These are phyloP conservation scores for Aspergillus nidulans DNA, from an alignment of 495 filamentous ascomycete genomes.

Conservation along the genomic window DNA sequence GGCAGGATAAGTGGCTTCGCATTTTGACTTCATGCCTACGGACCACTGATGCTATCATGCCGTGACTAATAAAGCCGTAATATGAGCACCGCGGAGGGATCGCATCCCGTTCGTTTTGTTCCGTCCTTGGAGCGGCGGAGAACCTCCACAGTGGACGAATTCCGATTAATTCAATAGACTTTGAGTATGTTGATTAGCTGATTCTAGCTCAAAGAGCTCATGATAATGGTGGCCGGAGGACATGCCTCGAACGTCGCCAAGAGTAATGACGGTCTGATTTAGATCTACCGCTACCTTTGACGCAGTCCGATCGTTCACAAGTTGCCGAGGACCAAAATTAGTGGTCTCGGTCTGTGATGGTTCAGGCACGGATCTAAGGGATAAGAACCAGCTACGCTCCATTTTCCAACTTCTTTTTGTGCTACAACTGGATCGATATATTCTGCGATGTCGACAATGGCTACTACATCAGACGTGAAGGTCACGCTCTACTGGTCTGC, in stretches of 20 bases:
- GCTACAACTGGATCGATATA: background rate
- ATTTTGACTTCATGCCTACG: no score
- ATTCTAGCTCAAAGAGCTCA: background rate
- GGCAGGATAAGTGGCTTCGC: background rate
- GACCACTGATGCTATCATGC: no score
- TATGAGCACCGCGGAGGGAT: background rate
- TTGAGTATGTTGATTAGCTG: background rate
- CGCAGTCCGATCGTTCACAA: constrained; percentile 4
- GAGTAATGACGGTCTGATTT: background rate
- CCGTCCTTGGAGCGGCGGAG: background rate
- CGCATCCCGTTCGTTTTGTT: background rate
- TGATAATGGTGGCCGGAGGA: background rate
- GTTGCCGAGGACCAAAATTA: constrained; percentile 3
- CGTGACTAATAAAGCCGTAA: background rate
- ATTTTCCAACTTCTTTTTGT: no score
- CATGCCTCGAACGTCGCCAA: background rate
- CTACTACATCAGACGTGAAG: constrained; percentile 48
- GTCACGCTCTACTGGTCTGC: constrained; percentile 73
- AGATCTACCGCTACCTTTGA: background rate
- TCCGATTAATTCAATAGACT: background rate
- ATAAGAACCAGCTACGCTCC: no score
- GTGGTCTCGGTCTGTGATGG: background rate
- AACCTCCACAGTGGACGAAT: background rate
- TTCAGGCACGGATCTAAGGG: background rate
- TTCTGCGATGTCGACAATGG: constrained; percentile 16